Percentiles rank a stretch among this genome's conserved stretches.
Conservation (phyloP, 1,284 basidiomycete genomes). For the Gastroboletus turbinatus region DNA sequence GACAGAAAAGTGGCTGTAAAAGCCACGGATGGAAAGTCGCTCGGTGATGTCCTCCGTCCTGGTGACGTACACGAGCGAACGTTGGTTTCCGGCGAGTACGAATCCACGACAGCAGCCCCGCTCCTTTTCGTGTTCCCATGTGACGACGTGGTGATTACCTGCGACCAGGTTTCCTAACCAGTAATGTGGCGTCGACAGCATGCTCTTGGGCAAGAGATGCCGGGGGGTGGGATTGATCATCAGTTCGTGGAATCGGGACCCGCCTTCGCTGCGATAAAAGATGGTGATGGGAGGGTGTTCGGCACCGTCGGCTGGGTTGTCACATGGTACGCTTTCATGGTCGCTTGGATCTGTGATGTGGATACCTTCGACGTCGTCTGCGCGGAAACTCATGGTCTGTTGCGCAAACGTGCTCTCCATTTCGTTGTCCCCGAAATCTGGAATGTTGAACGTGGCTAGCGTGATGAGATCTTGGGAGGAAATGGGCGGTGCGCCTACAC, state of each 20-base stretch:
- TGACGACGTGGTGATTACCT: slow-evolving; percentile 28
- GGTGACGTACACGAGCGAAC: slow-evolving; percentile 49
- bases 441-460: slow-evolving; percentile 35
- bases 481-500: slow-evolving; percentile 35
- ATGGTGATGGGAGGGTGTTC: slow-evolving; percentile 53
- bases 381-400: slow-evolving; percentile 23
- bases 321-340: slow-evolving; percentile 37
- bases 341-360: slow-evolving; percentile 53
- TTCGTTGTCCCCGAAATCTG: slow-evolving; percentile 27
- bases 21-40: slow-evolving; percentile 32
- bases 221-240: slow-evolving; percentile 38
- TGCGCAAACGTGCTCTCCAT: slow-evolving; percentile 20
- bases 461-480: slow-evolving; percentile 34
- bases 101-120: slow-evolving; percentile 30
- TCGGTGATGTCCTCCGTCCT: slow-evolving; percentile 36
- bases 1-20: slow-evolving; percentile 34
- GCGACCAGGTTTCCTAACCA: slow-evolving; percentile 28
- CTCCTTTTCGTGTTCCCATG: slow-evolving; percentile 34
- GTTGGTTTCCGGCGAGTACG: slow-evolving; percentile 48
- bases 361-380: slow-evolving; percentile 39
- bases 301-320: slow-evolving; percentile 27
- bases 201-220: slow-evolving; percentile 24
- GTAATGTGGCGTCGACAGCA: slow-evolving; percentile 27
- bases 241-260: slow-evolving; percentile 39
- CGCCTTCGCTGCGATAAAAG: slow-evolving; percentile 39